Conservation (phyloP, 306 rosid species). For the Vigna hirtella region DNA sequence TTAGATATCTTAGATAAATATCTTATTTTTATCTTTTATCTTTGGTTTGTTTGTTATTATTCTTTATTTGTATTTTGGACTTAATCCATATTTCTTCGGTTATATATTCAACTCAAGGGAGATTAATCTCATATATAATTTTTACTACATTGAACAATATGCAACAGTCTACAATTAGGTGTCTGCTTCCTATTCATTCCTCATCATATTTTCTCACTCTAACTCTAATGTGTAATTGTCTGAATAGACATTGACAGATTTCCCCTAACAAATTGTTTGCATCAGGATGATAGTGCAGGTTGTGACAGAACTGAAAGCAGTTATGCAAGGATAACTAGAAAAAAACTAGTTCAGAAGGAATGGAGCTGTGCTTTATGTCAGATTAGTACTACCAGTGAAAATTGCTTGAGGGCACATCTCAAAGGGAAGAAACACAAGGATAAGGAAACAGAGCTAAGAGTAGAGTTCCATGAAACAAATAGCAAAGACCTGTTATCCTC, state of each 20-base stretch:
- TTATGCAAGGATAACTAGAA: constrained; percentile 23
- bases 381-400: constrained; percentile 54
- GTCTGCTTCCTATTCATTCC: constrained; percentile 24
- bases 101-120: no score
- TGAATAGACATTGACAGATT: constrained; percentile 4
- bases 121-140: no score
- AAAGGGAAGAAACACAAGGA: constrained; percentile 61
- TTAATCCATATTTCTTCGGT: no score
- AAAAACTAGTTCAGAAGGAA: constrained; percentile 59
- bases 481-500: constrained; percentile 38
- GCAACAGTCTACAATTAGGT: constrained; percentile 11
- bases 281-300: constrained; percentile 49
- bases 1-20: no score
- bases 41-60: no score
- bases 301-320: constrained; percentile 33
- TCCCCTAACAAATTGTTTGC: constrained; percentile 32
- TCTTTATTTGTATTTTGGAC: no score
- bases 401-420: constrained; percentile 53
- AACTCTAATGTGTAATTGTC: constrained; percentile 19
- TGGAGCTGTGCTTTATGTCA: constrained; percentile 77
- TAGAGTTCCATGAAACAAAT: constrained; percentile 20
- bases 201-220: constrained; percentile 18
- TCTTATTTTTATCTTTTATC: no score
- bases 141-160: neutral
- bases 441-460: constrained; percentile 40